Percentiles rank a stretch among this genome's conserved stretches.
Conservation (phyloP, 257 asterid species). For the Voacanga thouarsii region DNA sequence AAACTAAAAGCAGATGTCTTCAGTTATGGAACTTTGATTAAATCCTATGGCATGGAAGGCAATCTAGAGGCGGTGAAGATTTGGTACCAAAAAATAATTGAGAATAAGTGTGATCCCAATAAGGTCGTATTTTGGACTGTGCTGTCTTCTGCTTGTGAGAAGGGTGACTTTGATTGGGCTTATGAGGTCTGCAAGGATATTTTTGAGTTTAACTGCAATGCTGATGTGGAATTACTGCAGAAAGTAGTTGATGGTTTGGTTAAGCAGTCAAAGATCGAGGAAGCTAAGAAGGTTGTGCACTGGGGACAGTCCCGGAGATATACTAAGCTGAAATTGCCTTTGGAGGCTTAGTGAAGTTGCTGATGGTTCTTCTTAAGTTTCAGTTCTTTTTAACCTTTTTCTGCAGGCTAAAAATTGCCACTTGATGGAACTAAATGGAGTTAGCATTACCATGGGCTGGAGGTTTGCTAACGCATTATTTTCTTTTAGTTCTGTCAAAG, state of each 20-base stretch:
- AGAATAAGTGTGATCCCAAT: conserved; percentile 24
- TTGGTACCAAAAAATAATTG: conserved; percentile 31
- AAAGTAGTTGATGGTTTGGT: conserved; percentile 42
- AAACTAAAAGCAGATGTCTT: conserved; percentile 35
- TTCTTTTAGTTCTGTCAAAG: not conserved
- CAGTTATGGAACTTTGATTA: conserved; percentile 32
- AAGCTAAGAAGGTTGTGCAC: conserved; percentile 39
- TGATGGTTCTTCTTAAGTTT: not conserved
- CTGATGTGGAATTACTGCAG: conserved; percentile 34
- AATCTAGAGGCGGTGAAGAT: conserved; percentile 38
- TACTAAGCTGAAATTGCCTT: conserved; percentile 28
- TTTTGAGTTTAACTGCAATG: conserved; percentile 30
- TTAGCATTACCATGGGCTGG: not conserved
- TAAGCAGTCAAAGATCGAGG: conserved; percentile 25
- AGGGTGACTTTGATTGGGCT: conserved; percentile 41
- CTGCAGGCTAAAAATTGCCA: conserved; percentile 3
- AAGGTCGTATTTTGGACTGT: conserved; percentile 23
- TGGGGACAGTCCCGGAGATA: conserved; percentile 36
- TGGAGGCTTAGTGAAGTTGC: conserved; percentile 1
- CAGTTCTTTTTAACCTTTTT: not conserved
- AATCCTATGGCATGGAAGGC: conserved; percentile 32
- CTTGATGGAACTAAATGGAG: not conserved
- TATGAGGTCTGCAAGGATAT: conserved; percentile 39
- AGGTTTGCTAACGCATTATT: not conserved
- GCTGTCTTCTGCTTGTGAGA: conserved; percentile 30